Conservation (phyloP, 345 rosid genomes). For the Alliaria petiolata region DNA sequence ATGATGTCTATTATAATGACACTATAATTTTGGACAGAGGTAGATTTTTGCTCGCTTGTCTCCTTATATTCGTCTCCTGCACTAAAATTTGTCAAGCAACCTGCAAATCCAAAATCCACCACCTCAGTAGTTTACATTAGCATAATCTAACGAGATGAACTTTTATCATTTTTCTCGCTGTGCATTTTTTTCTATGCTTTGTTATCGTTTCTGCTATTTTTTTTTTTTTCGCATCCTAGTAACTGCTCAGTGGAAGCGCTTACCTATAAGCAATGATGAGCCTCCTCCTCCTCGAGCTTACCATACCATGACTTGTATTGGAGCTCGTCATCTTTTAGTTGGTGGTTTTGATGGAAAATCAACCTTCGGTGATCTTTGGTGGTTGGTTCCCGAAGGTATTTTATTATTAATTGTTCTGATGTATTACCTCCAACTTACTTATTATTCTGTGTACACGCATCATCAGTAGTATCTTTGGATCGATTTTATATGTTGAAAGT, state of each 20-base stretch:
- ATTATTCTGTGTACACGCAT: too few relatives aligned
- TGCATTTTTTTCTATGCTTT: too few relatives aligned
- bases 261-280: conserved; percentile 61
- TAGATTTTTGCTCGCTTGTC: conserved; percentile 20
- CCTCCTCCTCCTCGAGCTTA: conserved; percentile 95
- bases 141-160: conserved; percentile 11
- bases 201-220: background rate
- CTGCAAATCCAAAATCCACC: background rate
- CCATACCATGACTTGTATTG: conserved; percentile 74
- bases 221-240: conserved; percentile 37
- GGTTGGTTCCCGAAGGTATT: conserved; percentile 94
- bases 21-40: conserved; percentile 86
- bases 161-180: background rate
- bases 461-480: too few relatives aligned
- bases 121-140: background rate
- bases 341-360: conserved; percentile 97
- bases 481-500: too few relatives aligned
- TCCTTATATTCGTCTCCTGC: background rate
- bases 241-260: conserved; percentile 93
- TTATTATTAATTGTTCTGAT: conserved; percentile 1
- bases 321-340: conserved; percentile 72
- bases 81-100: background rate
- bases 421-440: background rate
- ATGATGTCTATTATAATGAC: conserved; percentile 90
- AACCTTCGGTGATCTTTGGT: conserved; percentile 91